Conservation (phyloP, 1,284 basidiomycete species). For the Pterula multifida region DNA sequence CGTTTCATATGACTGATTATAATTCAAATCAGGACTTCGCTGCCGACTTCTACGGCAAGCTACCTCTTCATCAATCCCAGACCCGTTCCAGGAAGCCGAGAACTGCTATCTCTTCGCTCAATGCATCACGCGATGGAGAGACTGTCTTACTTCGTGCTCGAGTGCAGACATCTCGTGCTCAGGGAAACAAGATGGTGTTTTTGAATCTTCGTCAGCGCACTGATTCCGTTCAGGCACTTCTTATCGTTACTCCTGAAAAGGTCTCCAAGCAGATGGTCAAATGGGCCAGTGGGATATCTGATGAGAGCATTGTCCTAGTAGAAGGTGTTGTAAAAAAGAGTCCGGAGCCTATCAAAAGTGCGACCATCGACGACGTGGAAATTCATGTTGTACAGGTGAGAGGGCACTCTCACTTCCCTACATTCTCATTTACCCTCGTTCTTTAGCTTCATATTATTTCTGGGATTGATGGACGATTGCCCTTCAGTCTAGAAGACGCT, state of each 20-base stretch:
- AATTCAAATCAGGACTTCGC: constrained; percentile 60
- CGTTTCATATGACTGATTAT: constrained; percentile 2
- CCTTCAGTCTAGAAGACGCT: constrained; percentile 93
- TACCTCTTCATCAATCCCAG: constrained; percentile 90
- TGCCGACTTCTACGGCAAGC: constrained; percentile 77
- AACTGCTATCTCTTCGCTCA: constrained; percentile 56
- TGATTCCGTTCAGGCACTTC: constrained; percentile 83
- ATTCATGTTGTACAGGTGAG: constrained; percentile 72
- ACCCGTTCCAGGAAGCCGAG: constrained; percentile 38
- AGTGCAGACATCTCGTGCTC: constrained; percentile 84
- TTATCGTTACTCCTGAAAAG: constrained; percentile 67
- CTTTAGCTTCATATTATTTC: constrained; percentile 70
- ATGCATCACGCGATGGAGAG: constrained; percentile 60
- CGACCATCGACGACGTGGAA: constrained; percentile 82
- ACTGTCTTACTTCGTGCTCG: constrained; percentile 81
- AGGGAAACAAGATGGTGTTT: constrained; percentile 93
- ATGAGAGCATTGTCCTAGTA: constrained; percentile 89
- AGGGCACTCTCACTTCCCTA: background rate
- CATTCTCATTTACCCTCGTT: background rate
- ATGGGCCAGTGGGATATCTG: constrained; percentile 70
- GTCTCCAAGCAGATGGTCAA: constrained; percentile 98
- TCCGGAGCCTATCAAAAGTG: constrained; percentile 85
- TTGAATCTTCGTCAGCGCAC: constrained; percentile 84
- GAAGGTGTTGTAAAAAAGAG: constrained; percentile 77
- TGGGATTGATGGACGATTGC: constrained; percentile 68